Evolutionary conservation across 345 rosid genomes (phyloP).

Genomic region (Eucalyptus marginata): DNA sequence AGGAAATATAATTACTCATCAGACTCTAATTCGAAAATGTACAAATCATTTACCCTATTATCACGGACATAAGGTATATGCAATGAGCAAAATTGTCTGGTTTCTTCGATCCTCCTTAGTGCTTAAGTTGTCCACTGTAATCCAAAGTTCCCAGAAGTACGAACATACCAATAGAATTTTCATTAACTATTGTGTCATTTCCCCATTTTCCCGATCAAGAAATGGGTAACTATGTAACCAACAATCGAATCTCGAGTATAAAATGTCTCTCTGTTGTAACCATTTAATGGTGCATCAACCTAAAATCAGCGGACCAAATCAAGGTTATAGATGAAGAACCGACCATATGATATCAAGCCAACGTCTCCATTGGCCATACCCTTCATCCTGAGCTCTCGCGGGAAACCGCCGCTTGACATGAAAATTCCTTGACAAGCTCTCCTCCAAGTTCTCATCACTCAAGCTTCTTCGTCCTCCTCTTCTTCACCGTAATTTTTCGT

Average conservation of each 20-base stretch:
- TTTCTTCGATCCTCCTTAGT: neutral
- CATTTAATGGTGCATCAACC: neutral
- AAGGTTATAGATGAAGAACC: neutral
- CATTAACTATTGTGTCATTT: neutral
- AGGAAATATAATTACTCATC: too few relatives aligned
- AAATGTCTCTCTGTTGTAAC: neutral
- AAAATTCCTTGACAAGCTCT: conserved; percentile 55
- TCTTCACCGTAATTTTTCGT: conserved; percentile 42
- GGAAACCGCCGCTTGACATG: conserved; percentile 65
- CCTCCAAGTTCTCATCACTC: conserved; percentile 29
- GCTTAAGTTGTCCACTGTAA: neutral
- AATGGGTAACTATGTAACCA: neutral
- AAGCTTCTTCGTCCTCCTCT: conserved; percentile 3
- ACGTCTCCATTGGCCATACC: conserved; percentile 54
- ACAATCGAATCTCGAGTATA: too few relatives aligned
- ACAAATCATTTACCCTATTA: neutral
- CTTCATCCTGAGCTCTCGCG: conserved; percentile 48
- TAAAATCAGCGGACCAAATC: neutral
- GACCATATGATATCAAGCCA: conserved; percentile 62
- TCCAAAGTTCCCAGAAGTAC: too few relatives aligned
- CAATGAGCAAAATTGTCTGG: neutral
- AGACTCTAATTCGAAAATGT: too few relatives aligned
- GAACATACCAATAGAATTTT: neutral
- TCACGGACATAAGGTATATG: too few relatives aligned
- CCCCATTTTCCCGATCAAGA: neutral